Conservation (phyloP, 768 basidiomycete genomes). For the Leccinum uliginosum region DNA sequence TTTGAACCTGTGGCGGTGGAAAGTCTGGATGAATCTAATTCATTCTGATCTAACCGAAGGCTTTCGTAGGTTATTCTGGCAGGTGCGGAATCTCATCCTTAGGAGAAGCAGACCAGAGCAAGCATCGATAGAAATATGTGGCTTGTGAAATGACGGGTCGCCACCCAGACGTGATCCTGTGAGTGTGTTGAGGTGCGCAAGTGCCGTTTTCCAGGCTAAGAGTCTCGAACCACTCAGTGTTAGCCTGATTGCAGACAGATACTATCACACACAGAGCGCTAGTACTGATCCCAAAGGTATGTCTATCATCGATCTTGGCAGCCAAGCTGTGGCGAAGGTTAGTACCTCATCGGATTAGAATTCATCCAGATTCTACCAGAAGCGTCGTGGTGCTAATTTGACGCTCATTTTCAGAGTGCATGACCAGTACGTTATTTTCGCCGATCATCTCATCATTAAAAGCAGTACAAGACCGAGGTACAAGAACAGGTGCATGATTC, state of each 20-base stretch:
- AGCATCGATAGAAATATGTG: not conserved
- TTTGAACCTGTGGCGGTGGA: not conserved
- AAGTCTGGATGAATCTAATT: not conserved
- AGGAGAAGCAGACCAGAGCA: not conserved
- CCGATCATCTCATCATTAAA: not conserved
- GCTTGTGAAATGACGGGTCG: not conserved
- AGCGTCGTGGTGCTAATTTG: not conserved
- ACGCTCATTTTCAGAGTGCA: not conserved
- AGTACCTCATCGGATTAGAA: not conserved
- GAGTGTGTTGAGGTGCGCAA: not conserved
- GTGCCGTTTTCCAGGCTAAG: not conserved
- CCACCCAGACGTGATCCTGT: not conserved
- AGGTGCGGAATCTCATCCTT: not conserved
- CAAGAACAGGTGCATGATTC: not conserved
- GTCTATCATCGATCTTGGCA: not conserved
- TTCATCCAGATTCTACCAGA: not conserved
- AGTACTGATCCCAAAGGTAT: not conserved
- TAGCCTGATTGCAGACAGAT: not conserved
- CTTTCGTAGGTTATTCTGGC: not conserved
- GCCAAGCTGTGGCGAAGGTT: not conserved
- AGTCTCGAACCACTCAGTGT: not conserved
- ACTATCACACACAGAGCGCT: not conserved
- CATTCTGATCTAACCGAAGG: not conserved
- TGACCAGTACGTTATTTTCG: not conserved
- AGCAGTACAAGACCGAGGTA: not conserved